Evolutionary conservation across 202 grass and related monocot species (phyloP), one percentile per base, ranked within the genome.

Genomic region (Miscanthus sacchariflorus): DNA sequence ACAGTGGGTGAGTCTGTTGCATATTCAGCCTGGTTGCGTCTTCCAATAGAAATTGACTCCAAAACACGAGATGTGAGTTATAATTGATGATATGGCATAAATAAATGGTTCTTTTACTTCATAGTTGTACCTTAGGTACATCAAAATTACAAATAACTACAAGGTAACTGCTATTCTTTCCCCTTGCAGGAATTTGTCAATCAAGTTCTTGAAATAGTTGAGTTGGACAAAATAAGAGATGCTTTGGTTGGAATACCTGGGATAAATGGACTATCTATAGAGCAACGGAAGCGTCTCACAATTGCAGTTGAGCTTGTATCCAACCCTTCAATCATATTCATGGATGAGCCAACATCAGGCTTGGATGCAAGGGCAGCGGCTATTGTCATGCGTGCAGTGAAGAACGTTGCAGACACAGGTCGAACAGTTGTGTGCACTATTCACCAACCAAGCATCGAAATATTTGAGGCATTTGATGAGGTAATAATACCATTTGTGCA

Each of bases 391-490:
- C 90, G 93, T 90, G 91, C 95, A 68, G 91, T 95, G 30, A 93
- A 95, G 87, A 98, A 93, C 14, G 76, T 95, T 61, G 78, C 91
- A 45, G 84, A 93, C 21, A 93, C 95, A 45, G 95, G 95, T 68
- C 76, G 93, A 77, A 95, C 95, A 71, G 84, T 98, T 64, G 93
- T 98, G 5, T 98, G 93, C 83, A 98, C 95, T 11, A 98, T 98
- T 80, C 95, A 98, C 79, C 95, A 98, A 85, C 95, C 95, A 67
- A 95, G 91, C 80, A 95, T 98, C 8, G 91, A 98, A 46, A 98
- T 98, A 85, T 95, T 98, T 84, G 93, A 98, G 77, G 80, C 95
- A 50, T 98, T 98, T 84, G 90, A 98, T 75, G 91, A 98, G 95
- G 95, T 95, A 93, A 69, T 43, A 71, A 5, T 48, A 44, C 56